These are phyloP conservation scores for Borovskyia barvae DNA, from an alignment of 208 protist genomes.

Conservation along the genomic window DNA sequence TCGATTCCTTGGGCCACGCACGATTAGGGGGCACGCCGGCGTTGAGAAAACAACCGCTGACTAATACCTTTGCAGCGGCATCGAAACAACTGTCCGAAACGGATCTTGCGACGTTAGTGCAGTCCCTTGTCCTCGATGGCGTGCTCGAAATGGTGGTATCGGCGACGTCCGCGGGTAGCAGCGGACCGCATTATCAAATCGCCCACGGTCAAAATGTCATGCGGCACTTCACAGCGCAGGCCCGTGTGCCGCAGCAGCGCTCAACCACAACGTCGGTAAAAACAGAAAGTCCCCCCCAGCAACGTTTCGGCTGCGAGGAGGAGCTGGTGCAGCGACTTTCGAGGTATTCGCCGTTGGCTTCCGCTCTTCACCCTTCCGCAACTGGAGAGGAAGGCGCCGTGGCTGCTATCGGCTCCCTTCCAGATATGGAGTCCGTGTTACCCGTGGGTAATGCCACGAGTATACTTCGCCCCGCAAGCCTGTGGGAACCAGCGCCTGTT, in stretches of 20 bases:
- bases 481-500: conserved; percentile 30
- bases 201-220: conserved; percentile 57
- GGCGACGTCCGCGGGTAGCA: conserved; percentile 7
- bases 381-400: too few species aligned
- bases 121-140: conserved; percentile 72
- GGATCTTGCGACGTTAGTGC: conserved; percentile 61
- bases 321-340: neutral
- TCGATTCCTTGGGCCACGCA: too few species aligned
- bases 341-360: neutral
- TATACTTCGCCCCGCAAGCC: conserved; percentile 1
- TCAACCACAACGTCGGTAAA: neutral
- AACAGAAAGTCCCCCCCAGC: neutral
- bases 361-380: neutral
- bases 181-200: conserved; percentile 47
- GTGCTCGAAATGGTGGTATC: conserved; percentile 54
- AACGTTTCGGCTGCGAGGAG: conserved; percentile 4
- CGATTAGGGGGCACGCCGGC: too few species aligned
- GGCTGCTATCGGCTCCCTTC: neutral
- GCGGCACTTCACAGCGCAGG: conserved; percentile 61
- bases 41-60: too few species aligned
- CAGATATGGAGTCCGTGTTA: conserved; percentile 8
- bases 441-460: conserved; percentile 4
- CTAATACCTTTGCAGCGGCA: neutral
- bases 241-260: neutral
- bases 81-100: conserved; percentile 28